Evolutionary conservation across 306 rosid species (phyloP).

Genomic region (Psophocarpus tetragonolobus): DNA sequence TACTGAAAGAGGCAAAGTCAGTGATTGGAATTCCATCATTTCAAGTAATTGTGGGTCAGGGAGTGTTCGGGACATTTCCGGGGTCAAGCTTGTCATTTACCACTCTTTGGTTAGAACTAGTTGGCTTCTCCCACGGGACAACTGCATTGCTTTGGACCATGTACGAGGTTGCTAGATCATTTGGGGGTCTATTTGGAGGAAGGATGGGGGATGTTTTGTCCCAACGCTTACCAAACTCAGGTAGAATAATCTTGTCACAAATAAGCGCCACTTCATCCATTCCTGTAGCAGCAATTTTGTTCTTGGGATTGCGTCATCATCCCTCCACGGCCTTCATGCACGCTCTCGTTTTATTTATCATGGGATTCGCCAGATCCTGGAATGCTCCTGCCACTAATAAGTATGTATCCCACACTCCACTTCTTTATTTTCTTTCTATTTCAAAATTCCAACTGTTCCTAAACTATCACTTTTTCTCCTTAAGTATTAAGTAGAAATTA

Average conservation of each 20-base stretch:
- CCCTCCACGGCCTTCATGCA: conserved; percentile 65
- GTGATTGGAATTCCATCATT: conserved; percentile 70
- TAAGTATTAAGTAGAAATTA: too few relatives aligned
- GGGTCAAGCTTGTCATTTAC: conserved; percentile 81
- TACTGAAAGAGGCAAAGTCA: conserved; percentile 60
- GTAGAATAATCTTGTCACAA: conserved; percentile 77
- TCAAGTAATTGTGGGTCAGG: conserved; percentile 85
- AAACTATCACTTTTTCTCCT: too few relatives aligned
- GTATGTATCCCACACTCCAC: conserved; percentile 37
- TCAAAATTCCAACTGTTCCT: too few relatives aligned
- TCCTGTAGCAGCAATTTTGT: conserved; percentile 70
- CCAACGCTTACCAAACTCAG: conserved; percentile 59
- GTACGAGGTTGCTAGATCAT: conserved; percentile 52
- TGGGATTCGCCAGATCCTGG: conserved; percentile 76
- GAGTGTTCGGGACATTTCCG: conserved; percentile 85
- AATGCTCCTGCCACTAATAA: conserved; percentile 77
- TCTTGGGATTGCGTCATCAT: conserved; percentile 66
- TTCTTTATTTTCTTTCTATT: background rate
- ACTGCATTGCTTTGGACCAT: conserved; percentile 66
- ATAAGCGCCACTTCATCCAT: conserved; percentile 72
- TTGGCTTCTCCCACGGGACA: conserved; percentile 67
- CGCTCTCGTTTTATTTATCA: conserved; percentile 61
- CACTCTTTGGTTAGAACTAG: conserved; percentile 80
- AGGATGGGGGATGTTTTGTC: conserved; percentile 72
- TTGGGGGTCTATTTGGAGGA: conserved; percentile 83